Percentiles rank a stretch among this genome's conserved stretches.
phyloP scores from a whole-genome alignment of 208 protist species.

The Angomonas ambiguus region DNA sequence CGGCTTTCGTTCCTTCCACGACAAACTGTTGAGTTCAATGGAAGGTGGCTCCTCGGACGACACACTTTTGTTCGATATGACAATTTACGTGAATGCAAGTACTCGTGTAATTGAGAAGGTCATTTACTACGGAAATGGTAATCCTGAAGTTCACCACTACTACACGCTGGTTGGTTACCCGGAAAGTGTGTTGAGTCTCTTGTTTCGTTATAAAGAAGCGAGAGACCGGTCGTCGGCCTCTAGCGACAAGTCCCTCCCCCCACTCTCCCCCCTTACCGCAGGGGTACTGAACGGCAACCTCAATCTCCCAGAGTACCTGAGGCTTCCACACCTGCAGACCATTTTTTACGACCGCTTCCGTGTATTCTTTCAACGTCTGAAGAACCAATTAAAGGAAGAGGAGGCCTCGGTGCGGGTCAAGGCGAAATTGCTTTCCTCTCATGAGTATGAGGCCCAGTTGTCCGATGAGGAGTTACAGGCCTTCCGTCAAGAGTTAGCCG shows the following conservation, averaged over 20 bases:
- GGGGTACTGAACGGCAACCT: slow-evolving; percentile 35
- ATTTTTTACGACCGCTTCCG: slow-evolving; percentile 75
- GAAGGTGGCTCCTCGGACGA: slow-evolving; percentile 2
- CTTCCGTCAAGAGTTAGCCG: slow-evolving; percentile 46
- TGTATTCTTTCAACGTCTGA: slow-evolving; percentile 63
- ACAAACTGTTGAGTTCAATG: neutral
- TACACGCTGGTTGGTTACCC: slow-evolving; percentile 70
- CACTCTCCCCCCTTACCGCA: slow-evolving; percentile 30
- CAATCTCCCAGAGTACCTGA: slow-evolving; percentile 74
- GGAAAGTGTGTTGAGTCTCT: slow-evolving; percentile 76
- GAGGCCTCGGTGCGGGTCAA: slow-evolving; percentile 46
- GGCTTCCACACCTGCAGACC: slow-evolving; percentile 56
- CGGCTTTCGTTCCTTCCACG: slow-evolving; percentile 6
- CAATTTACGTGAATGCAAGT: slow-evolving; percentile 62
- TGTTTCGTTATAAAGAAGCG: slow-evolving; percentile 75
- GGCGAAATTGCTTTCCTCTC: slow-evolving; percentile 30
- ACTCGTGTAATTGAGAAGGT: slow-evolving; percentile 70
- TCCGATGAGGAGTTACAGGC: slow-evolving; percentile 22
- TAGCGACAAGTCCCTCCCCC: neutral
- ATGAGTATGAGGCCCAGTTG: slow-evolving; percentile 21
- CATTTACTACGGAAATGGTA: slow-evolving; percentile 76
- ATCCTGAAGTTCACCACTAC: slow-evolving; percentile 75
- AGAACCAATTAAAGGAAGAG: slow-evolving; percentile 32
- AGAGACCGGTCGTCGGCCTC: neutral
- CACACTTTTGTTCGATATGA: slow-evolving; percentile 54